Evolutionary conservation across 2,329 filamentous ascomycete species (phyloP).

Genomic region (Elsinoe arachidis): DNA sequence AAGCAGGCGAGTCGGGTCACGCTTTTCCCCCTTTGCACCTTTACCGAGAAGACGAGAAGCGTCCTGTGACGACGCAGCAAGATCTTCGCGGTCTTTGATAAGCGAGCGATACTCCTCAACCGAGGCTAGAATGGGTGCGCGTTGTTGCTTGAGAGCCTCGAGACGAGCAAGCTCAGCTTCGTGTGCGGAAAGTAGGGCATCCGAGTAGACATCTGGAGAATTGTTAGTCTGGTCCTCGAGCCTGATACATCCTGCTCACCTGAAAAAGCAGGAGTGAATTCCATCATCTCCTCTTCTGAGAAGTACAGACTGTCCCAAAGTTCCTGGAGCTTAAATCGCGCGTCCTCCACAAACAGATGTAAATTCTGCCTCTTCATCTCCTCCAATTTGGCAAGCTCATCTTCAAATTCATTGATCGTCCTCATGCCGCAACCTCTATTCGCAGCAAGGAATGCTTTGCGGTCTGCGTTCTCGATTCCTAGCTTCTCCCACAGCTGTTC

Average conservation of each 20-base stretch:
- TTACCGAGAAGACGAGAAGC: conserved; percentile 87
- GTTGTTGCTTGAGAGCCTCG: conserved; percentile 75
- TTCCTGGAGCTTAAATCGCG: conserved; percentile 80
- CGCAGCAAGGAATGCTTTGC: conserved; percentile 72
- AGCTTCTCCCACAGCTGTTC: conserved; percentile 84
- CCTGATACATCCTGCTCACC: conserved; percentile 20
- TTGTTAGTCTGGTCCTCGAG: not conserved
- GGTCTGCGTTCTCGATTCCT: conserved; percentile 70
- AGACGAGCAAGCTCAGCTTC: conserved; percentile 82
- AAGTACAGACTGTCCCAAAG: conserved; percentile 93
- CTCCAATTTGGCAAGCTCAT: conserved; percentile 75
- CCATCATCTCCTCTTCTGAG: conserved; percentile 96
- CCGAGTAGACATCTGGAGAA: conserved; percentile 72
- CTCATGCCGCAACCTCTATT: conserved; percentile 87
- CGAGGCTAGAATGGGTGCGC: conserved; percentile 70
- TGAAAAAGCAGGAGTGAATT: conserved; percentile 93
- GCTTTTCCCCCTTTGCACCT: conserved; percentile 84
- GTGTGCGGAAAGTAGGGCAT: conserved; percentile 88
- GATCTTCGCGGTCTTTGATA: conserved; percentile 75
- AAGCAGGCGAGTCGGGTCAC: conserved; percentile 86
- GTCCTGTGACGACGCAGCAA: conserved; percentile 86
- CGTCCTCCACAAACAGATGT: conserved; percentile 92
- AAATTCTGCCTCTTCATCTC: conserved; percentile 93
- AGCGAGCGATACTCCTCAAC: conserved; percentile 77
- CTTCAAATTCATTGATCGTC: conserved; percentile 92